phyloP scores from a whole-genome alignment of 306 rosid species.

The Fragaria nilgerrensis region DNA sequence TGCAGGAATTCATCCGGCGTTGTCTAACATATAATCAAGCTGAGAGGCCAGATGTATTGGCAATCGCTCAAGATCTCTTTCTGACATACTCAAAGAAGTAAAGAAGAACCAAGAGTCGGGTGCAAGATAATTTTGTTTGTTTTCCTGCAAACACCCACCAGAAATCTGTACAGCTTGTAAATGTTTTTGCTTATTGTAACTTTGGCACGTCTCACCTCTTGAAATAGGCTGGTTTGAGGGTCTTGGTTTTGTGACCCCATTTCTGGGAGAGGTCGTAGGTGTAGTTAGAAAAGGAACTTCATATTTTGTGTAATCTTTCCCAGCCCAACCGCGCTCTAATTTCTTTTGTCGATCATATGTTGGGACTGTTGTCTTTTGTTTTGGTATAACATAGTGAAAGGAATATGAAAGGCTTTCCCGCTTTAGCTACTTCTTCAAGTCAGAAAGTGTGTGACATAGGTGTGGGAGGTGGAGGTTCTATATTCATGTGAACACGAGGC shows the following conservation, averaged over 20 bases:
- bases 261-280: background rate
- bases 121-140: constrained; percentile 29
- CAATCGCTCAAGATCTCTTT: constrained; percentile 88
- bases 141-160: constrained; percentile 16
- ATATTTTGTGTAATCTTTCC: background rate
- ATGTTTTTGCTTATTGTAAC: constrained; percentile 28
- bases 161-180: constrained; percentile 57
- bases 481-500: too few species aligned
- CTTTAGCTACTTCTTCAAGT: background rate
- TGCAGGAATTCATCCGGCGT: constrained; percentile 80
- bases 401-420: background rate
- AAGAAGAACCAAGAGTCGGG: constrained; percentile 17
- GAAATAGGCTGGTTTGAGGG: background rate
- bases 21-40: constrained; percentile 90
- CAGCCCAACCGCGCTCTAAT: background rate
- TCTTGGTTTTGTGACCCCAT: constrained; percentile 2
- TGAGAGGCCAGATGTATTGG: constrained; percentile 90
- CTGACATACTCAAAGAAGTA: constrained; percentile 76
- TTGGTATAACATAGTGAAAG: background rate
- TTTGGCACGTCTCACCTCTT: background rate
- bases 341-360: background rate
- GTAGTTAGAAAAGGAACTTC: background rate
- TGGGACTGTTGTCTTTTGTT: background rate
- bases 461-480: too few species aligned
- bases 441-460: too few species aligned